Conservation (phyloP, 1,284 basidiomycete genomes). For the Earliella scabrosa region DNA sequence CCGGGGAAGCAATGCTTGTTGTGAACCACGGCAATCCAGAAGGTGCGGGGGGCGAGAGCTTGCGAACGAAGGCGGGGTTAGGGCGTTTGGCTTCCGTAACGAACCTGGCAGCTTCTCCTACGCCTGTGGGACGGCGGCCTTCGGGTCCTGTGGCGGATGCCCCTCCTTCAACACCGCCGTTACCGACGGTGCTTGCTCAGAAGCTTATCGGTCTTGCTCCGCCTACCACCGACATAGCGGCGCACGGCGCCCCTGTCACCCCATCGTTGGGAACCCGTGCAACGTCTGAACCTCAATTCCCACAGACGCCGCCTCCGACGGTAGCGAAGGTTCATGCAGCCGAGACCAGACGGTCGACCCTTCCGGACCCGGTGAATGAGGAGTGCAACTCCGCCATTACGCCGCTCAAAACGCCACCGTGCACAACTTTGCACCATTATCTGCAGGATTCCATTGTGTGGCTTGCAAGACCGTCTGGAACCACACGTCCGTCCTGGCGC, state of each 20-base stretch:
- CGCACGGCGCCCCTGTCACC: neutral
- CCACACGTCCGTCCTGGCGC: slow-evolving; percentile 27
- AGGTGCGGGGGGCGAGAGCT: neutral
- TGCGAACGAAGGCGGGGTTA: slow-evolving; percentile 1
- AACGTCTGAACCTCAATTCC: neutral
- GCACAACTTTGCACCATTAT: slow-evolving; percentile 17
- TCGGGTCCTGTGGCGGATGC: neutral
- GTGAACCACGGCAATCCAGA: neutral
- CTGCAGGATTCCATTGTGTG: slow-evolving; percentile 29
- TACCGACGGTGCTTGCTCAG: neutral
- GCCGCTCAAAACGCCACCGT: neutral
- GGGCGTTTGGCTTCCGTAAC: slow-evolving; percentile 27
- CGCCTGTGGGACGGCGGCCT: neutral
- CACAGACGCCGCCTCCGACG: neutral
- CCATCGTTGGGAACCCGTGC: neutral
- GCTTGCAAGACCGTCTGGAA: slow-evolving; percentile 21
- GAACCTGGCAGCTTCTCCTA: slow-evolving; percentile 19
- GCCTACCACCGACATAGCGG: neutral
- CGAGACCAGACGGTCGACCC: neutral
- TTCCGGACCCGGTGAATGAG: neutral
- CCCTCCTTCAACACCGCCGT: neutral
- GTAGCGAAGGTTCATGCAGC: neutral
- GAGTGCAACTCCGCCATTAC: neutral
- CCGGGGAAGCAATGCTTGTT: neutral
- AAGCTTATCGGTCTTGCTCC: neutral